Conservation (phyloP, 2,329 filamentous ascomycete species). For the Colletotrichum godetiae region DNA sequence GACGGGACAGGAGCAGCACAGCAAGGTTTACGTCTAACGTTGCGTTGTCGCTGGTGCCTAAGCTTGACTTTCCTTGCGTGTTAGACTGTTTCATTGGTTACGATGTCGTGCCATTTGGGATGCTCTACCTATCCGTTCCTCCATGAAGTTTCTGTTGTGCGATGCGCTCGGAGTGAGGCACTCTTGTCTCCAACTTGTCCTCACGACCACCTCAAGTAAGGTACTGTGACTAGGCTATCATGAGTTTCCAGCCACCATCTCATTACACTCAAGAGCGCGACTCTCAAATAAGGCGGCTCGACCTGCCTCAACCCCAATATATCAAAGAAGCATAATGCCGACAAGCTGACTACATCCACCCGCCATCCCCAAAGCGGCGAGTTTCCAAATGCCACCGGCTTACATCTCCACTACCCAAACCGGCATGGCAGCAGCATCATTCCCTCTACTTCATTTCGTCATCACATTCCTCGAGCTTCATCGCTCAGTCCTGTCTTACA, state of each 20-base stretch:
- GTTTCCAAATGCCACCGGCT: neutral
- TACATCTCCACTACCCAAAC: conserved; percentile 4
- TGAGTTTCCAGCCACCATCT: no score
- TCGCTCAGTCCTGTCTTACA: neutral
- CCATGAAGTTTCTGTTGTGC: neutral
- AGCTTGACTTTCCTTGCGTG: neutral
- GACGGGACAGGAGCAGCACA: neutral
- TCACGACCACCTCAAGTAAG: no score
- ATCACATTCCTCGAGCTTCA: neutral
- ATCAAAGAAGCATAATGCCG: neutral
- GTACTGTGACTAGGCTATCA: neutral
- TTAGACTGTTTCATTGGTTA: neutral
- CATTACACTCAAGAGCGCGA: neutral
- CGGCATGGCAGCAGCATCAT: neutral
- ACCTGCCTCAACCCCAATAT: no score
- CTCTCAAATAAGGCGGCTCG: no score
- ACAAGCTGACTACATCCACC: neutral
- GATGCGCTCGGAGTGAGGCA: neutral
- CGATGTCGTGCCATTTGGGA: no score
- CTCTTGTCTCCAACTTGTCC: no score
- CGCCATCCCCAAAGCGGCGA: neutral
- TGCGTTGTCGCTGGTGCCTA: neutral
- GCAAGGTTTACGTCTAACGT: no score
- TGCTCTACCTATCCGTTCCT: no score
- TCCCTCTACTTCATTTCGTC: neutral